Base-by-base conservation (phyloP, 2,329 filamentous ascomycete species). In the Penicillium verrucosum region DNA sequence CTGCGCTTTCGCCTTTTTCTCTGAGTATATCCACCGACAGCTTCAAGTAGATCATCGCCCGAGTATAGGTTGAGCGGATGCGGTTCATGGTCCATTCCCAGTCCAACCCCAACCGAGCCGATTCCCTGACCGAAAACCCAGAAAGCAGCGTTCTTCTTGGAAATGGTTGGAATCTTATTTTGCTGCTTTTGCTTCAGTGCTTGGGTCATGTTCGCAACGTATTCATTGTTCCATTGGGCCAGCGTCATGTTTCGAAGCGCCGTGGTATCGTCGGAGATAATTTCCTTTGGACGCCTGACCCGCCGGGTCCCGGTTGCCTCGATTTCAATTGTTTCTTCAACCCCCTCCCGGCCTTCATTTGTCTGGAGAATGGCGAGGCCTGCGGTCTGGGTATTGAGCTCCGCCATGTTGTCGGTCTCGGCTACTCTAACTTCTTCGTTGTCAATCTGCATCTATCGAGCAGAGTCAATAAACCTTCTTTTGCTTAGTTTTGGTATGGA, bases 141-240 rank as follows among this genome's bases (percentile, higher is more conserved):
- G 63, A 81, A 79, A 11, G 80, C 78, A 0, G 86, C 87, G 57
- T 87, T 88, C 66, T 81, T 84, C 71, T 83, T 88, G 2, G 85
- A 83, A 41, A 81, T 74, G 0, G 71, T 68, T 12, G 70, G 61
- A 14, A 74, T 65, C 46, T 74, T 78, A 34, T 77, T 73, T 6
- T 74, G 66, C 5, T 73, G 62, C 61, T 83, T 86, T 21, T 75
- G 66, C 30, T 71, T 75, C 7, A 66, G 65, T 9, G 77, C 79
- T 12, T 73, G 70, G 1, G 70, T 75, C 83, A 90, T 92, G 61
- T 86, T 87, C 11, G 75, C 64, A 1, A 82, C 61, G 60, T 89
- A 89, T 29, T 84, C 75, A 2, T 75, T 73, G 58, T 83, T 82
- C 82, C 84, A 87, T n/a, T 73, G 69, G 1, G 76, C 73, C 2